These are phyloP conservation scores for Boletus sensibilis DNA, from an alignment of 768 basidiomycete genomes.

Conservation along the genomic window DNA sequence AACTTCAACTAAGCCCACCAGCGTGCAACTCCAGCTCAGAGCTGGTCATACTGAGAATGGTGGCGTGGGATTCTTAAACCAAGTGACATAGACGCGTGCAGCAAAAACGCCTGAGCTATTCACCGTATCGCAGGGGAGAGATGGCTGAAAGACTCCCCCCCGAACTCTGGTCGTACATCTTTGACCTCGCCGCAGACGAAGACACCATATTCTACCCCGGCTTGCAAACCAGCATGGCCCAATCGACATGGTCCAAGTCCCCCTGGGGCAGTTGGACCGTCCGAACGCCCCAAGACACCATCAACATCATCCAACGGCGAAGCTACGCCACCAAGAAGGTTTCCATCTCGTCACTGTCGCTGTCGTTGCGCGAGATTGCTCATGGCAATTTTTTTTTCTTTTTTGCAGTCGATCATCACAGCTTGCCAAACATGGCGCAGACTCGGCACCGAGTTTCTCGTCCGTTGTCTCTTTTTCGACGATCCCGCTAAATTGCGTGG, in stretches of 20 bases:
- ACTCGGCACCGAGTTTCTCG: conserved; percentile 64
- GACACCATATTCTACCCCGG: conserved; percentile 63
- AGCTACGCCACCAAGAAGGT: conserved; percentile 72
- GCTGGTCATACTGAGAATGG: no score
- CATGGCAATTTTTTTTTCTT: neutral
- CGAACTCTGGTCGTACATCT: conserved; percentile 70
- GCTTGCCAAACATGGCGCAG: conserved; percentile 66
- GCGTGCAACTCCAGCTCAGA: no score
- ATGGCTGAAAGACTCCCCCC: conserved; percentile 51
- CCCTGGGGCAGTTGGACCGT: conserved; percentile 50
- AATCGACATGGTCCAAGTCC: conserved; percentile 63
- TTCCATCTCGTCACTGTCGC: neutral
- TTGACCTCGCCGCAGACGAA: conserved; percentile 69
- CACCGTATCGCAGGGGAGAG: neutral
- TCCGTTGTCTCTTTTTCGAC: conserved; percentile 66
- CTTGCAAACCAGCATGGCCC: conserved; percentile 60
- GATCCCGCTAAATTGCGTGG: conserved; percentile 53
- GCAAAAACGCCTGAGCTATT: neutral
- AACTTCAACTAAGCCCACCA: neutral
- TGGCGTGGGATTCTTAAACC: neutral
- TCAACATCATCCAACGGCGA: conserved; percentile 55
- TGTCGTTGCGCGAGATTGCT: neutral
- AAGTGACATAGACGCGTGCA: neutral
- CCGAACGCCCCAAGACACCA: conserved; percentile 56
- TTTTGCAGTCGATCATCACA: conserved; percentile 57